A percentile compares a stretch with the other conserved stretches of the same genome.
Conservation (phyloP, 2,329 filamentous ascomycete species). For the Verticillium dahliae region DNA sequence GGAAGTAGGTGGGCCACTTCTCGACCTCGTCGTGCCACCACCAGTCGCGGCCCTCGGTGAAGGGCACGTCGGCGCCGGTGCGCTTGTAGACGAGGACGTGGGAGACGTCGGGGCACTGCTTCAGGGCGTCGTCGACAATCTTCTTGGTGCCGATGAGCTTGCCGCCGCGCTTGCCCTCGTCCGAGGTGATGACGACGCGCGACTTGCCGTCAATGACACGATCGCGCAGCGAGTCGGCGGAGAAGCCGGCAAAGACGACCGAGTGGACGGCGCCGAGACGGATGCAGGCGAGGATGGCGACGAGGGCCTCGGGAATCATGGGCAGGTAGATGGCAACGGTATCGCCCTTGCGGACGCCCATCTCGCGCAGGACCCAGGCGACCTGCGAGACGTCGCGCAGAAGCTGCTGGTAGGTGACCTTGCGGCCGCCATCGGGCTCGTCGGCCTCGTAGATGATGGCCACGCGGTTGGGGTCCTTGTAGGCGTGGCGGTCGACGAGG, state of each 20-base stretch:
- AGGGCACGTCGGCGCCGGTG: conserved; percentile 86
- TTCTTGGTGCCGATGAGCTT: conserved; percentile 98
- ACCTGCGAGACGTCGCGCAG: conserved; percentile 84
- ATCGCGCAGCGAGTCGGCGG: conserved; percentile 89
- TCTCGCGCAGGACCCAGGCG: conserved; percentile 83
- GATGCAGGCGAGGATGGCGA: conserved; percentile 84
- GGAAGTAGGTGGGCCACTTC: conserved; percentile 90
- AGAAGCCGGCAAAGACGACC: conserved; percentile 96
- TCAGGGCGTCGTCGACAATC: conserved; percentile 95
- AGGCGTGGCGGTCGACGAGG: conserved; percentile 93
- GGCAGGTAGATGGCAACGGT: conserved; percentile 95
- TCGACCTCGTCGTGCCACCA: conserved; percentile 99
- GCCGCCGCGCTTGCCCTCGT: conserved; percentile 96
- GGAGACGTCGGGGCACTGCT: conserved; percentile 85
- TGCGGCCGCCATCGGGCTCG: conserved; percentile 79
- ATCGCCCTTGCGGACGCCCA: conserved; percentile 95
- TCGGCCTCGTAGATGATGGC: conserved; percentile 99
- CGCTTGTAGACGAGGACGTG: conserved; percentile 90
- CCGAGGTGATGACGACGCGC: conserved; percentile 92
- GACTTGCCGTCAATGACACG: conserved; percentile 86
- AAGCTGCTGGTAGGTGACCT: conserved; percentile 87
- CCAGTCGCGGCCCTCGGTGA: conserved; percentile 79
- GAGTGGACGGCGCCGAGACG: conserved; percentile 96
- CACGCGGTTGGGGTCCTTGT: conserved; percentile 85
- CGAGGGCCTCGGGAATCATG: conserved; percentile 95